These are phyloP conservation scores for Phytophthora boehmeriae DNA, from an alignment of 352 stramenopile genomes.

Conservation along the genomic window DNA sequence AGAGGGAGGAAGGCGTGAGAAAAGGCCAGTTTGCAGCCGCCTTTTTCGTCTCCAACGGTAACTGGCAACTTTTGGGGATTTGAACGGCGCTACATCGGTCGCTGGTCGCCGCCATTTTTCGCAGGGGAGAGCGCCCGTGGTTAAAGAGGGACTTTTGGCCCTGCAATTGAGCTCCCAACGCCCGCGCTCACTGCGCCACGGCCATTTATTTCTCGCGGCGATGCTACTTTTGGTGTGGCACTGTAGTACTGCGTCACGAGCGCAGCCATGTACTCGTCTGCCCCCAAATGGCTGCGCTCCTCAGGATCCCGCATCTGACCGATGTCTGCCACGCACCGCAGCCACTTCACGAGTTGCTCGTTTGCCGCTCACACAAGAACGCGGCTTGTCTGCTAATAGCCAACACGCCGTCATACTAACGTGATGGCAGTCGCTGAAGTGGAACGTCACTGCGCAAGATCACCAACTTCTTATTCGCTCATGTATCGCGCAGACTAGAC, in stretches of 20 bases:
- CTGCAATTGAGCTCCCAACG: not conserved
- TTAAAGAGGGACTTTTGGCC: not conserved
- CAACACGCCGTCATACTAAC: not conserved
- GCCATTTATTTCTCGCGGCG: slow-evolving; percentile 2
- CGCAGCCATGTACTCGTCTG: slow-evolving; percentile 37
- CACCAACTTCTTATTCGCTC: not conserved
- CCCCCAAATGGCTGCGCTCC: slow-evolving; percentile 21
- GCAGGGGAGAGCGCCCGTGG: not conserved
- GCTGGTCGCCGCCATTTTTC: not conserved
- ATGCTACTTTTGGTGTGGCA: slow-evolving; percentile 29
- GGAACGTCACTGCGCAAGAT: too few relatives aligned
- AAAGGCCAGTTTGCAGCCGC: slow-evolving; percentile 39
- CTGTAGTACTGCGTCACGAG: slow-evolving; percentile 18
- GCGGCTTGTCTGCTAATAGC: slow-evolving; percentile 38
- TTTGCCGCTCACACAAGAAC: slow-evolving; percentile 25
- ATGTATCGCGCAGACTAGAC: not conserved
- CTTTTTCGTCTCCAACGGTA: slow-evolving; percentile 6
- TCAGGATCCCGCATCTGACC: slow-evolving; percentile 33
- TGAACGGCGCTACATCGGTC: too few relatives aligned
- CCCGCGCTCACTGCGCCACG: not conserved
- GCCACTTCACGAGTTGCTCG: slow-evolving; percentile 7
- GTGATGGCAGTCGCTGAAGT: not conserved
- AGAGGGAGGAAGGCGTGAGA: slow-evolving; percentile 18
- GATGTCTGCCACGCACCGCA: slow-evolving; percentile 9
- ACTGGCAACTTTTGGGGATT: too few relatives aligned